phyloP scores from a whole-genome alignment of 2,329 filamentous ascomycete genomes.

The Chaetomiaceae sp. region DNA sequence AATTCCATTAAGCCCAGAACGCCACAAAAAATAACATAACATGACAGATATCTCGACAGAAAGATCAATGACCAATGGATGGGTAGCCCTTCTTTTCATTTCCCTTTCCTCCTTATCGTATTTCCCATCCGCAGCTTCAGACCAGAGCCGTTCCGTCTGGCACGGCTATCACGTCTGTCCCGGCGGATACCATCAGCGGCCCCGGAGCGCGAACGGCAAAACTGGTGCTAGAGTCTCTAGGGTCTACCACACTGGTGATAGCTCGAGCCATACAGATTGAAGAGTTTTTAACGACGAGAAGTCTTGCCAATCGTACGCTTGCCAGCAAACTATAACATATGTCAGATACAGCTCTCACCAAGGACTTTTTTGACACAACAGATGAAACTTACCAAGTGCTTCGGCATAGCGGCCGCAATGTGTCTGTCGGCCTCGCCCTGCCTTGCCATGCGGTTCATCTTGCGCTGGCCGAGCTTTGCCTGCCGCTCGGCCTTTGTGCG shows the following conservation, averaged over 20 bases:
- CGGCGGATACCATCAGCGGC: too few species aligned
- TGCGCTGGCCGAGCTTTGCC: conserved; percentile 88
- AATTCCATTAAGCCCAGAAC: conserved; percentile 4
- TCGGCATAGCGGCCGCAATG: conserved; percentile 71
- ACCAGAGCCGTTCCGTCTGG: too few species aligned
- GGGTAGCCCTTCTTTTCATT: conserved; percentile 1
- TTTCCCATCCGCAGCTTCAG: neutral
- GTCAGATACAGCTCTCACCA: neutral
- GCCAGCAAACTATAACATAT: conserved; percentile 63
- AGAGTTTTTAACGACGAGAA: conserved; percentile 57
- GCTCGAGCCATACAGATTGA: too few species aligned
- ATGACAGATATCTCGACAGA: neutral
- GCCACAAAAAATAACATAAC: conserved; percentile 2
- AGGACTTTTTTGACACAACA: neutral
- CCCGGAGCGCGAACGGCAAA: too few species aligned
- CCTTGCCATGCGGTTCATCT: conserved; percentile 97
- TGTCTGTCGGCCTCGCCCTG: conserved; percentile 97
- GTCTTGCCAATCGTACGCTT: conserved; percentile 95
- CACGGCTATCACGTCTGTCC: too few species aligned
- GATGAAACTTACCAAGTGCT: conserved; percentile 73
- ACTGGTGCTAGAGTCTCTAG: too few species aligned
- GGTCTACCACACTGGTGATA: too few species aligned
- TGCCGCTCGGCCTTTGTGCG: conserved; percentile 79
- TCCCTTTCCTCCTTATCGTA: conserved; percentile 4
- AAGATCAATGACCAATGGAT: neutral